Evolutionary conservation across 495 filamentous ascomycete genomes (phyloP).

Genomic region (Diplogelasinospora grovesii): DNA sequence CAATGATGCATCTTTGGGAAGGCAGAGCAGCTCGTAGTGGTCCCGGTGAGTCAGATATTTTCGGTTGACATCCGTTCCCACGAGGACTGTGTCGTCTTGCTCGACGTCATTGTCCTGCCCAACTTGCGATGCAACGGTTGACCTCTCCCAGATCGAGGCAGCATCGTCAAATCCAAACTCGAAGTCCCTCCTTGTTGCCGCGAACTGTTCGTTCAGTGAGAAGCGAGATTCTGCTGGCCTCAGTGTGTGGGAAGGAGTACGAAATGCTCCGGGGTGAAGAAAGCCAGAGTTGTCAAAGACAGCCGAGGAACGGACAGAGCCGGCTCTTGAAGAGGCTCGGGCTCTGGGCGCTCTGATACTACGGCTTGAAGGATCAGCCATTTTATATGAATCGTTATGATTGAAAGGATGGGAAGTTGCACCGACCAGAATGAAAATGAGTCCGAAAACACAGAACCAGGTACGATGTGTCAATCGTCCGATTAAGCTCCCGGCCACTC

Average conservation of each 20-base stretch:
- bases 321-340: too few relatives aligned
- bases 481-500: not conserved
- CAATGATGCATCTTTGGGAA: constrained; percentile 38
- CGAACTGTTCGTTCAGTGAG: constrained; percentile 24
- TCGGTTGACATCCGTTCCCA: not conserved
- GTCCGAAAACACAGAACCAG: constrained; percentile 1
- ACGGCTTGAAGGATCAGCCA: not conserved
- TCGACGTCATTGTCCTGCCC: constrained; percentile 1
- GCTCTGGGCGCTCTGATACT: too few relatives aligned
- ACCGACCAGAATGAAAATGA: too few relatives aligned
- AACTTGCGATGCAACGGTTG: constrained; percentile 15
- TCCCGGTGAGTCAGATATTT: constrained; percentile 24
- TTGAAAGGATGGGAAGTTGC: not conserved
- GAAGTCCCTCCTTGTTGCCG: constrained; percentile 18
- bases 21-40: constrained; percentile 48
- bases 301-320: constrained; percentile 7
- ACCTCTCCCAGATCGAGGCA: constrained; percentile 16
- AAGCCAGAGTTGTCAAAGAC: constrained; percentile 12
- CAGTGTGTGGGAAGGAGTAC: constrained; percentile 4
- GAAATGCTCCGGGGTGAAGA: constrained; percentile 2
- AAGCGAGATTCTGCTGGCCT: constrained; percentile 17
- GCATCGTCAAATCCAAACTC: constrained; percentile 29
- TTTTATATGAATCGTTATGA: not conserved
- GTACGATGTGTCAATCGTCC: not conserved
- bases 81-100: constrained; percentile 8